A percentile compares a stretch with the other conserved stretches of the same genome.
These are phyloP conservation scores for Cladosporium sp. DNA, from an alignment of 2,329 filamentous ascomycete species.

Conservation along the genomic window DNA sequence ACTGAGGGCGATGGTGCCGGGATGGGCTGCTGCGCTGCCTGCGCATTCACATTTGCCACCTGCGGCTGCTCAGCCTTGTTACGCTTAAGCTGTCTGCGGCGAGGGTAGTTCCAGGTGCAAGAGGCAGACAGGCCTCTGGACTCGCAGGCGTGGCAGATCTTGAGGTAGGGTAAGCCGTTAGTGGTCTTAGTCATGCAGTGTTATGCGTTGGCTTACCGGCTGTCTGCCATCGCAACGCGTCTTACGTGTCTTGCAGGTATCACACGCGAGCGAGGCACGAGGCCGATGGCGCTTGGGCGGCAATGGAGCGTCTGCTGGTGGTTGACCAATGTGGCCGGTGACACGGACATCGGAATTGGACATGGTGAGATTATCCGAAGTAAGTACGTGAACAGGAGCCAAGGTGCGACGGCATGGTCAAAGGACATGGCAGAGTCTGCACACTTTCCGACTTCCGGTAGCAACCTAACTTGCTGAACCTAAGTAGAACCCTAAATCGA, in stretches of 20 bases:
- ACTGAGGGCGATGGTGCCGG: background rate
- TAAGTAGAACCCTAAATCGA: constrained; percentile 3
- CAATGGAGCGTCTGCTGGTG: background rate
- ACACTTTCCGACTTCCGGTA: constrained; percentile 7
- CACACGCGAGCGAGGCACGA: constrained; percentile 25
- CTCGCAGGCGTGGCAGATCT: constrained; percentile 11
- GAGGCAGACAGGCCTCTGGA: constrained; percentile 9
- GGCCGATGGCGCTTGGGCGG: constrained; percentile 8
- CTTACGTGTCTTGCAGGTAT: constrained; percentile 23
- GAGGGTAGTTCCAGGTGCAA: constrained; percentile 10
- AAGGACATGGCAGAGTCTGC: constrained; percentile 5
- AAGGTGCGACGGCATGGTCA: background rate
- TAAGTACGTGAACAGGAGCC: constrained; percentile 3
- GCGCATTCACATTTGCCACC: constrained; percentile 1
- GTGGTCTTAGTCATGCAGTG: constrained; percentile 4
- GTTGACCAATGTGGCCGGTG: background rate
- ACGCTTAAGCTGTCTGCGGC: constrained; percentile 6
- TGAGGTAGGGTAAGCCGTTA: constrained; percentile 7
- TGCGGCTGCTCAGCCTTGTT: background rate
- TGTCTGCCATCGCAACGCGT: constrained; percentile 23
- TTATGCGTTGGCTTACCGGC: constrained; percentile 18
- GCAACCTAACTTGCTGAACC: constrained; percentile 1
- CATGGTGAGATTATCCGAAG: constrained; percentile 6
- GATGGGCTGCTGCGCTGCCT: background rate
- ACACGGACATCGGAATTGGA: background rate